A percentile compares a stretch with the other conserved stretches of the same genome.
phyloP scores from a whole-genome alignment of 1,139 yeast species.

The Hansenula lynferdii region DNA sequence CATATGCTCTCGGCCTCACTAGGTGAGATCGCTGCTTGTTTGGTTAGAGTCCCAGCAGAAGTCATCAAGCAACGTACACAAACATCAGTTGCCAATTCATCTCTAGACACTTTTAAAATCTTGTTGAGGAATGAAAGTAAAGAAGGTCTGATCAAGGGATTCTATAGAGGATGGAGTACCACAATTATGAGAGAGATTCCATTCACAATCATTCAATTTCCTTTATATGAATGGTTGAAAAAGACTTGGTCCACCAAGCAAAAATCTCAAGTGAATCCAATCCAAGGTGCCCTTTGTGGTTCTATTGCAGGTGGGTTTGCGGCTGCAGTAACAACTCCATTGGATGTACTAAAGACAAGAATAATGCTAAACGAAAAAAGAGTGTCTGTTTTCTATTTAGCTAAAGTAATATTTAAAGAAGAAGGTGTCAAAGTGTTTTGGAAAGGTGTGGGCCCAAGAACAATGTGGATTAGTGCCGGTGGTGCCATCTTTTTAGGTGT shows the following conservation, averaged over 20 bases:
- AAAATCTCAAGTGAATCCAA: slow-evolving; percentile 41
- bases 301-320: slow-evolving; percentile 93
- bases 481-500: slow-evolving; percentile 97
- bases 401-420: slow-evolving; percentile 44
- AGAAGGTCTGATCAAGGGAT: slow-evolving; percentile 72
- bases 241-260: slow-evolving; percentile 40
- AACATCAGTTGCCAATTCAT: slow-evolving; percentile 54
- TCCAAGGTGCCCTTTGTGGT: slow-evolving; percentile 91
- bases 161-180: slow-evolving; percentile 90
- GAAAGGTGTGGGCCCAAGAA: slow-evolving; percentile 89
- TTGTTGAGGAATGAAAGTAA: slow-evolving; percentile 60
- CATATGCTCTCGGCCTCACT: slow-evolving; percentile 87
- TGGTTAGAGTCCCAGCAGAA: slow-evolving; percentile 94
- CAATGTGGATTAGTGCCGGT: slow-evolving; percentile 97
- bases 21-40: slow-evolving; percentile 92
- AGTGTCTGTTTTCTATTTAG: slow-evolving; percentile 41
- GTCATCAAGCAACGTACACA: slow-evolving; percentile 95
- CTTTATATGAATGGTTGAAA: slow-evolving; percentile 83
- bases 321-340: slow-evolving; percentile 90
- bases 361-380: slow-evolving; percentile 68
- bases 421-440: slow-evolving; percentile 70
- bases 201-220: slow-evolving; percentile 92
- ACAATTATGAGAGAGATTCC: slow-evolving; percentile 95
- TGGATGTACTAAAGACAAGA: slow-evolving; percentile 89
- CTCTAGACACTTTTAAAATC: slow-evolving; percentile 60